Base-by-base conservation (phyloP, 2,329 filamentous ascomycete genomes). In the Aspergillus nomiae region DNA sequence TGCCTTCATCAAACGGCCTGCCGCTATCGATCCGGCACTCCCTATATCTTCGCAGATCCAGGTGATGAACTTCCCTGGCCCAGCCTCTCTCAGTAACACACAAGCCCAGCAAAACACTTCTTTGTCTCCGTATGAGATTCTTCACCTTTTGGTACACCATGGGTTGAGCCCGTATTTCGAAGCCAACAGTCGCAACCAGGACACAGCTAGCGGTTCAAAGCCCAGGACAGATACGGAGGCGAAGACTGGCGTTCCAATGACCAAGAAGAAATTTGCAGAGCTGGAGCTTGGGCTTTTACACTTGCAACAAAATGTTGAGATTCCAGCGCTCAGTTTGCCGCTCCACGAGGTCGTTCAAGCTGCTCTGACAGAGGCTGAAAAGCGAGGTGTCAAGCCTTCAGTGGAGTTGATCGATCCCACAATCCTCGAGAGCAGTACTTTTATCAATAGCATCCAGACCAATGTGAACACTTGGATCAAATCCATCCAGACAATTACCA, bases 391-490 rank as follows among this genome's bases (percentile, higher is more conserved):
- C 21, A 90, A 90, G 67, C 88, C 93, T 1, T 88, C 90, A 0
- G 87, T 94, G 50, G 92, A 97, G 50, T 80, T 92, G 65, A 91
- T 99, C 54, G 90, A 92, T 2, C 73, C 86, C 10, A 80, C 86
- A 12, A 85, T 96, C n/a, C 83, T 97, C 38, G 89, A 92, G 63
- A 95, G 97, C 78, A 97, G 92, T 72, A 88, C 89, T 12, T 96
- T 99, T 70, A 89, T 97, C 72, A 99, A 99, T 79, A 93, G 90
- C 70, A 84, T 99, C 43, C 95, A 98, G 76, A 90, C 92, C 57
- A 95, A 90, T 56, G 95, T 98, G 64, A 99, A 98, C 77, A 90
- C 90, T 66, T 99, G 95, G 95, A 99, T 99, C 81, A 96, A 96
- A 81, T 96, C 94, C 12, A 99, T 99, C 68, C 94, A 97, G 77